Evolutionary conservation across 805 yeast species (phyloP).

Genomic region (Teunomyces cretensis): DNA sequence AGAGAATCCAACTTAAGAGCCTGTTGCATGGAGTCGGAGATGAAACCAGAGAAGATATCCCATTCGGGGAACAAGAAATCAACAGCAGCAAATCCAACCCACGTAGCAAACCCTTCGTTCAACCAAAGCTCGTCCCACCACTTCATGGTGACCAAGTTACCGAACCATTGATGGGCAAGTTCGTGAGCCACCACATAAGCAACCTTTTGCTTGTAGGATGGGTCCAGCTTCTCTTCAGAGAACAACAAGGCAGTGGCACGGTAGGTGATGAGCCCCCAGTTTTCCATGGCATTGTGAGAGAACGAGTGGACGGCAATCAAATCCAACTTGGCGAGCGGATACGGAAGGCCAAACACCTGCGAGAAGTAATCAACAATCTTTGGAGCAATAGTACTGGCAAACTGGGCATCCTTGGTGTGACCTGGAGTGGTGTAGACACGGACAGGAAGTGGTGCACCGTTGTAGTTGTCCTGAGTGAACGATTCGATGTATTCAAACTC

Average conservation of each 20-base stretch:
- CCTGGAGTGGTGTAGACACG: constrained; percentile 56
- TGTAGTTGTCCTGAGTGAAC: constrained; percentile 38
- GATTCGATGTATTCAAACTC: constrained; percentile 55
- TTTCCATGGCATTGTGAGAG: constrained; percentile 88
- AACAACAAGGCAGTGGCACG: constrained; percentile 53
- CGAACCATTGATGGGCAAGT: constrained; percentile 91
- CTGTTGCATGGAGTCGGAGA: constrained; percentile 49
- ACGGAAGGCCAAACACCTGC: constrained; percentile 48
- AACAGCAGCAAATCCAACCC: constrained; percentile 73
- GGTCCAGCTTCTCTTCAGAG: constrained; percentile 47
- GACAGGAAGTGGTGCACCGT: constrained; percentile 46
- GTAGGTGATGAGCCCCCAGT: constrained; percentile 79
- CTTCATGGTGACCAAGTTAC: constrained; percentile 84
- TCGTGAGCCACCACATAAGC: constrained; percentile 85
- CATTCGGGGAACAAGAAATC: constrained; percentile 75
- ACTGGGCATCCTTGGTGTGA: constrained; percentile 44
- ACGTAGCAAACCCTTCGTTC: constrained; percentile 88
- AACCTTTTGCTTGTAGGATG: constrained; percentile 62
- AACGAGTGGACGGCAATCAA: constrained; percentile 76
- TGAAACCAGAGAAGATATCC: constrained; percentile 65
- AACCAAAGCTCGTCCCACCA: constrained; percentile 95
- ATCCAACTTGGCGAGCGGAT: constrained; percentile 81
- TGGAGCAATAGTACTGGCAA: constrained; percentile 49
- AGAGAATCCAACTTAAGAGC: constrained; percentile 57
- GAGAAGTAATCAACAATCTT: constrained; percentile 52